Base-by-base conservation (phyloP, 1,284 basidiomycete species). In the Trichosporon asahii region DNA sequence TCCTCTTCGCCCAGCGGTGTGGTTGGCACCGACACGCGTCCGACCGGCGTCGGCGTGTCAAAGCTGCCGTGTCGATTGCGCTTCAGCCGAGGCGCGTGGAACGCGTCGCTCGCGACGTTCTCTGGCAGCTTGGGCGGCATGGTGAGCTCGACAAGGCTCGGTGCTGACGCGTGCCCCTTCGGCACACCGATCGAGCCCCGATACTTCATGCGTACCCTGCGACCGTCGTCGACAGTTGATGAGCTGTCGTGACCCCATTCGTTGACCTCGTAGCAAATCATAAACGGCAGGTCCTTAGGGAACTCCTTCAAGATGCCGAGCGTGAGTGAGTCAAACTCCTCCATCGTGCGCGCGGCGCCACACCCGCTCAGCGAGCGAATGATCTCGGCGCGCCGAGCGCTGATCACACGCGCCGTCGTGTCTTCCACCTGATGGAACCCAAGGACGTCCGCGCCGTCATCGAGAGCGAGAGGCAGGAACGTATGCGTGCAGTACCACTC, bases 241-340 rank as follows among this genome's bases (percentile, higher is more conserved):
- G 23, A 25, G 53, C 27, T 27, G 23, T 27, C 7, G 25, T 11
- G 5, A 8, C 3, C 23, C 23, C 23, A 11, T 86, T 64, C 63
- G 23, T 76, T 74, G 37, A 81, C 78, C 25, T 80, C 76, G 66
- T 82, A 84, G 21, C 83, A 66, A 2, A 80, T 72, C 4, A 80
- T 80, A 55, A 83, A 68, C 21, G 69, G 69, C 21, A 35, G 55
- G 7, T 70, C 69, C 12, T 67, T 60, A 0, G 69, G 66, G 29
- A 63, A 31, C 8, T 9, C 55, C 14, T 65, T 55, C 23, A 70
- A n/a, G 3, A 64, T 80, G 12, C 80, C 78, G 8, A 80, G 70
- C 23, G 81, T 76, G 0, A 77, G 78, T 1, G 67, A 68, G 68
- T 79, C 73, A 29, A 79, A 82, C 64, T 84, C 81, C 9, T 71